Evolutionary conservation across 371 early-diverging fungal genomes (phyloP).

Genomic region (Saksenaea oblongispora): DNA sequence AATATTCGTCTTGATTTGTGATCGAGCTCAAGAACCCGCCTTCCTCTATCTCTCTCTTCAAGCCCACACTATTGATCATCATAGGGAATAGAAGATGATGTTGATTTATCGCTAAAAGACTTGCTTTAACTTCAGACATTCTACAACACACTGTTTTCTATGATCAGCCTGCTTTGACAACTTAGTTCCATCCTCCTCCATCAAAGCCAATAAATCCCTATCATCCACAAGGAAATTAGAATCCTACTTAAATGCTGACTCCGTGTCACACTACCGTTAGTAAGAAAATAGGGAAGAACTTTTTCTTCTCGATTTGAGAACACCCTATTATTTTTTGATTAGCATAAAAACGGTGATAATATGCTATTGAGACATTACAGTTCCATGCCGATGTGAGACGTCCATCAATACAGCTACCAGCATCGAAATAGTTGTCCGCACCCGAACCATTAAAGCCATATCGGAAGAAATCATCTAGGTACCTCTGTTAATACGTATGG

Average conservation of each 20-base stretch:
- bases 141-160: not conserved
- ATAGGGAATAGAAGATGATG: not conserved
- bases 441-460: slow-evolving; percentile 97
- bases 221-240: not conserved
- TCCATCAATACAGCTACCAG: slow-evolving; percentile 96
- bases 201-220: slow-evolving; percentile 84
- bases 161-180: not conserved
- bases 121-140: not conserved
- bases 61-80: not conserved
- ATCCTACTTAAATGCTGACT: not conserved
- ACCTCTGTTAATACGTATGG: too few relatives aligned
- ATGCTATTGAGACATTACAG: slow-evolving; percentile 43
- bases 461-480: slow-evolving; percentile 87
- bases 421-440: slow-evolving; percentile 92
- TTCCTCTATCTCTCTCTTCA: not conserved
- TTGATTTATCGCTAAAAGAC: not conserved
- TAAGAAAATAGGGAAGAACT: slow-evolving; percentile 89
- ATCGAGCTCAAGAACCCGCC: not conserved
- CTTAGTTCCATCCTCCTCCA: slow-evolving; percentile 58
- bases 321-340: slow-evolving; percentile 60
- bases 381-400: slow-evolving; percentile 95
- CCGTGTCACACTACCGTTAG: slow-evolving; percentile 55
- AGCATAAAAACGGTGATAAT: not conserved
- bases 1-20: not conserved
- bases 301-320: slow-evolving; percentile 91